Evolutionary conservation across 2,329 filamentous ascomycete genomes (phyloP).

Genomic region (Nemania abortiva): DNA sequence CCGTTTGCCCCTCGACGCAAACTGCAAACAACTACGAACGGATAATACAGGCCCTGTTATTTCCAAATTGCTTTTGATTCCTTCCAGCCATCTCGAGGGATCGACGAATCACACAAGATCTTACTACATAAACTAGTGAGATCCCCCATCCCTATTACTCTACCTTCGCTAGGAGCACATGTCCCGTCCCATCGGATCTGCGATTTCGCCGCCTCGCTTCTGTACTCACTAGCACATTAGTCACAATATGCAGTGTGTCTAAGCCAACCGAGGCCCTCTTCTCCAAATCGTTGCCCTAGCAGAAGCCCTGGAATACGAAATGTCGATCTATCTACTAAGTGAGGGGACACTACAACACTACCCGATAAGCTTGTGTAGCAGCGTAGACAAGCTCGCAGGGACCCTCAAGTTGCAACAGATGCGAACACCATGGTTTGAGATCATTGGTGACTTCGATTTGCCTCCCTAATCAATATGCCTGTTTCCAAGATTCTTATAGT

Average conservation of each 20-base stretch:
- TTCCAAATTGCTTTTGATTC: constrained; percentile 4
- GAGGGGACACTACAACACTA: constrained; percentile 9
- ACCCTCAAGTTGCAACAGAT: background rate
- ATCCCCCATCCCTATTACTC: background rate
- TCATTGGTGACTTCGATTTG: background rate
- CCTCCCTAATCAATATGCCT: constrained; percentile 2
- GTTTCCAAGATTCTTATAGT: background rate
- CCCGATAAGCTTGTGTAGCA: constrained; percentile 16
- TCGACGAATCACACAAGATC: background rate
- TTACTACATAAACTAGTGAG: constrained; percentile 4
- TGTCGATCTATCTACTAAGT: background rate
- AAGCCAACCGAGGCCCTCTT: constrained; percentile 8
- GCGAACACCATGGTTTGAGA: background rate
- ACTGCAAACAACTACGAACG: background rate
- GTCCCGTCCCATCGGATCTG: constrained; percentile 21
- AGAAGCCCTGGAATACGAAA: background rate
- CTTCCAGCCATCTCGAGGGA: constrained; percentile 1
- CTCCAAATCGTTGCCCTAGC: constrained; percentile 21
- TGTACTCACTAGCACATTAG: constrained; percentile 8
- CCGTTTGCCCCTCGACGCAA: background rate
- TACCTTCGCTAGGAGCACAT: constrained; percentile 35
- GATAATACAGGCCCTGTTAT: background rate
- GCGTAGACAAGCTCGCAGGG: background rate
- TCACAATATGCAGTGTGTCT: constrained; percentile 22
- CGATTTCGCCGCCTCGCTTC: constrained; percentile 16